A percentile compares a stretch with the other conserved stretches of the same genome.
Conservation (phyloP, 73 alveolate species). For the Vitrella brassicaformis region DNA sequence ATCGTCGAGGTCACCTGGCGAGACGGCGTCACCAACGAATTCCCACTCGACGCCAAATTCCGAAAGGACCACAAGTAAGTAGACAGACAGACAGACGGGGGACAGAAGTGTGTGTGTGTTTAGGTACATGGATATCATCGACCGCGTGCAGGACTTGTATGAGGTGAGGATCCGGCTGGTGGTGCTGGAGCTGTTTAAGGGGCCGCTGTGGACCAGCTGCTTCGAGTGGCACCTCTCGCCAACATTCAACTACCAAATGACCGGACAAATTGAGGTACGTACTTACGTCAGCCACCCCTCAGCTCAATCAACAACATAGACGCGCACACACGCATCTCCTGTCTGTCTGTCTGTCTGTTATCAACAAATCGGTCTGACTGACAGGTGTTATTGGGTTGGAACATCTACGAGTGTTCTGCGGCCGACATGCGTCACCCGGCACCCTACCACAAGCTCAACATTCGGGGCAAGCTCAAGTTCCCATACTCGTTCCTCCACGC, state of each 20-base stretch:
- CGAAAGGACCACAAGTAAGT: neutral
- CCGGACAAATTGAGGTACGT: neutral
- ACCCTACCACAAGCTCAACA: too few relatives aligned
- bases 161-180: neutral
- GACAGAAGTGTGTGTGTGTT: too few relatives aligned
- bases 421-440: too few relatives aligned
- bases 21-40: neutral
- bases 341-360: too few relatives aligned
- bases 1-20: neutral
- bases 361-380: too few relatives aligned
- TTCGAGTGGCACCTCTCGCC: neutral
- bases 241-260: neutral
- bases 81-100: neutral
- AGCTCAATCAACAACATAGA: too few relatives aligned
- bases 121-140: neutral
- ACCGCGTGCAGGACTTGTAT: neutral
- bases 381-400: too few relatives aligned
- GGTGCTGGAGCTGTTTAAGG: neutral
- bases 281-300: too few relatives aligned
- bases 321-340: too few relatives aligned
- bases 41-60: neutral
- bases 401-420: too few relatives aligned
- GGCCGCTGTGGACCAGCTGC: neutral
- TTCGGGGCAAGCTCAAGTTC: too few relatives aligned
- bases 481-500: neutral